Base-by-base conservation (phyloP, 768 basidiomycete genomes). In the Steccherinum ochraceum region DNA sequence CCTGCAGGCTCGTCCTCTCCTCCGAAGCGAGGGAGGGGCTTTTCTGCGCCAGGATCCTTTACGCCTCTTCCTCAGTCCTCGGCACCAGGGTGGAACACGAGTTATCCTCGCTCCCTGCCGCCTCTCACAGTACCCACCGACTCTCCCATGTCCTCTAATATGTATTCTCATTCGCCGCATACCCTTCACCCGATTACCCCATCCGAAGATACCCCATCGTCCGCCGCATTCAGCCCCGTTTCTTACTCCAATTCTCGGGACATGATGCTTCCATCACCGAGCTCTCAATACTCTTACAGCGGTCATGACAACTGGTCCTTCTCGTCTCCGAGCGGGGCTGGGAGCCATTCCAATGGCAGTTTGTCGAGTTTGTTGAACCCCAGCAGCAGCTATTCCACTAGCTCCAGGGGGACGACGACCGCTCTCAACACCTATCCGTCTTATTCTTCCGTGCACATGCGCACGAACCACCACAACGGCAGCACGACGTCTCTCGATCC, bases 41-140 rank as follows among this genome's bases (percentile, higher is more conserved):
- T 90, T 64, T 89, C 89, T 52, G 86, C 88, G 2, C 89, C 89
- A 40, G 86, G 88, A 45, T 82, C 87, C 0, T 90, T 83, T 66
- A 81, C 81, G 1, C 86, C 86, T 45, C 77, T 88, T 56, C 76
- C 71, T 62, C 86, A 83, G 58, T 71, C 74, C 44, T 71, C 72
- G 51, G 67, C 78, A 30, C 61, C 77, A 43, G 77, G 76, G 52
- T 88, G 86, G 86, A 74, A 73, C 55, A 71, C 72, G 46, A 76
- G 67, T 50, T 68, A 65, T 59, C 82, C 70, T 64, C 80, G 52
- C 48, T 56, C 64, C 79, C 74, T 93, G 46, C 90, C 89, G 24
- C 89, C 89, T 23, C 77, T 93, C 49, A 89, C 84, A 46, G 89
- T 91, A 45, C 90, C 89, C 48, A 83, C 84, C 23, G 86, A 89